Conservation (phyloP, 306 rosid species). For the Acacia acuminata region DNA sequence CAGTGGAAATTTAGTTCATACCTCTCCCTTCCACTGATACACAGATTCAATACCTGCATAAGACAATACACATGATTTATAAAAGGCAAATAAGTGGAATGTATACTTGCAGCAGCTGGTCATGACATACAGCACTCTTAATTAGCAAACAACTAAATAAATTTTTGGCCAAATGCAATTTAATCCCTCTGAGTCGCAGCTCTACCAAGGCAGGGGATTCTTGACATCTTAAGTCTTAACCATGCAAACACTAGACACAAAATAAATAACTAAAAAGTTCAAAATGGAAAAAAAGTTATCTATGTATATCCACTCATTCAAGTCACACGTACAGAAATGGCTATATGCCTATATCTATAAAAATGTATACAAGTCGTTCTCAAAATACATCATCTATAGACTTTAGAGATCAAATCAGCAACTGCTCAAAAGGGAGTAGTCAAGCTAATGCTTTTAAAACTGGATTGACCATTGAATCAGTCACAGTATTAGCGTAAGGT, state of each 20-base stretch:
- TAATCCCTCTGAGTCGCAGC: neutral
- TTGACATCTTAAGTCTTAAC: slow-evolving; percentile 6
- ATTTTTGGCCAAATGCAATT: neutral
- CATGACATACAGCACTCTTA: slow-evolving; percentile 9
- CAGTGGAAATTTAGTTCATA: slow-evolving; percentile 28
- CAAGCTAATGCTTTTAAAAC: too few relatives aligned
- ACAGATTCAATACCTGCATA: slow-evolving; percentile 66
- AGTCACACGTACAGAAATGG: too few relatives aligned
- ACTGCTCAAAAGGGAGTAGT: too few relatives aligned
- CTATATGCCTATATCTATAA: too few relatives aligned
- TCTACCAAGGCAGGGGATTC: slow-evolving; percentile 5
- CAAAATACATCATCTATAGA: too few relatives aligned
- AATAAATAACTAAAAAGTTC: neutral
- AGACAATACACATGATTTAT: slow-evolving; percentile 1
- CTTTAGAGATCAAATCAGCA: too few relatives aligned
- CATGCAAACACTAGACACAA: slow-evolving; percentile 2
- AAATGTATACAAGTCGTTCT: too few relatives aligned
- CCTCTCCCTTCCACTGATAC: slow-evolving; percentile 91
- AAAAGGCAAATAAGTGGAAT: neutral
- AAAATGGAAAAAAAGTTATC: neutral
- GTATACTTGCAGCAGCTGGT: slow-evolving; percentile 7
- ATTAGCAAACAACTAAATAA: neutral
- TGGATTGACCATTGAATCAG: too few relatives aligned
- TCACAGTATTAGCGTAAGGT: neutral
- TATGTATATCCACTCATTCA: too few relatives aligned